phyloP scores from a whole-genome alignment of 2,329 filamentous ascomycete species.

The Sporothrix brunneoviolacea region DNA sequence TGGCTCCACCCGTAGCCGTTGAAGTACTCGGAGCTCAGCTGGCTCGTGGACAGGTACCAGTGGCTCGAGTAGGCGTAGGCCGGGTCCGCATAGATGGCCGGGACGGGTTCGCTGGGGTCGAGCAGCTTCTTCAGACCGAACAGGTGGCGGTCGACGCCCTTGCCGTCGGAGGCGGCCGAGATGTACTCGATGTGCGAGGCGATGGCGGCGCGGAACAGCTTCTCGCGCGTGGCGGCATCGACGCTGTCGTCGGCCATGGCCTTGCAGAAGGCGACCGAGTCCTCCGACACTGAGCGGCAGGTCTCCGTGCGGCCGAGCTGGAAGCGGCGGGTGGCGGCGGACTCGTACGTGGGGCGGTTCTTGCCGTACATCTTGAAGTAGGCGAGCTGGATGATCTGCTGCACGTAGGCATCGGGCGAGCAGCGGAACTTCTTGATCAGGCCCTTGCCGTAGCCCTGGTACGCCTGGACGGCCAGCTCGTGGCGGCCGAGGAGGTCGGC shows the following conservation, averaged over 20 bases:
- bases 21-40: conserved; percentile 94
- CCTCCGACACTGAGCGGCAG: conserved; percentile 85
- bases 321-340: conserved; percentile 88
- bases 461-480: conserved; percentile 88
- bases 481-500: conserved; percentile 74
- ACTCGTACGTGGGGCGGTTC: conserved; percentile 96
- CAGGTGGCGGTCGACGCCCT: conserved; percentile 92
- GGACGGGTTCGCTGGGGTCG: conserved; percentile 70
- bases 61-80: conserved; percentile 75
- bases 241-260: conserved; percentile 68
- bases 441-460: conserved; percentile 95
- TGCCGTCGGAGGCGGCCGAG: conserved; percentile 77
- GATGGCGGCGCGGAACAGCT: conserved; percentile 76
- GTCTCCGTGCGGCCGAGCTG: conserved; percentile 95
- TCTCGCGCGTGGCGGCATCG: conserved; percentile 44
- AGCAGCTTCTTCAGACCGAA: conserved; percentile 93
- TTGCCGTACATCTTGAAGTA: conserved; percentile 99
- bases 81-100: conserved; percentile 79
- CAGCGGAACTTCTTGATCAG: conserved; percentile 99
- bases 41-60: conserved; percentile 85
- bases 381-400: conserved; percentile 97
- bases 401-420: conserved; percentile 93
- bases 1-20: conserved; percentile 99
- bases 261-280: conserved; percentile 82
- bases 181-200: conserved; percentile 87